Evolutionary conservation across 192 early-diverging fungal genomes (phyloP), one percentile per base, ranked within the genome.

Genomic region (Oehlia diaphana): DNA sequence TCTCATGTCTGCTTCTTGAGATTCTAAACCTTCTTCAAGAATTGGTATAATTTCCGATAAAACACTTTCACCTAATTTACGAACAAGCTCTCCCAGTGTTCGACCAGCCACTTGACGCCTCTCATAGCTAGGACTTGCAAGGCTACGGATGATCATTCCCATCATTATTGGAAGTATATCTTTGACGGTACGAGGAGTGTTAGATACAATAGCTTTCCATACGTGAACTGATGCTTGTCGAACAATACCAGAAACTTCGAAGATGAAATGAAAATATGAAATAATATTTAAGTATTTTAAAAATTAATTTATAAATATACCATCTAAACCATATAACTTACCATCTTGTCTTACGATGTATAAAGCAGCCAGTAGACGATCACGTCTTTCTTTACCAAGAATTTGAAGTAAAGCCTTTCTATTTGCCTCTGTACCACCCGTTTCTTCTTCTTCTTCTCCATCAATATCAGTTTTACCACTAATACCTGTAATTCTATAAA

Each of bases 141-240:
- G 87, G 58, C 89, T 92, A 16, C 85, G 89, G 61, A 99, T 92
- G 33, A 99, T 90, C 82, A 97, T 93, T 26, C 91, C 87, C 96
- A 99, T 98, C 86, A 99, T 92, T 7, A 91, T 83, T 21, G 94
- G 89, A 82, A 99, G 81, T 74, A 97, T 97, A 82, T 98, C 96
- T 89, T 96, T 96, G 79, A 99, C 88, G 8, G 97, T 97, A 65
- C 97, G 92, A 74, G 98, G 98, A 74, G 97, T 99, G 85, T 99
- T 98, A 83, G 86, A 88, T 21, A 99, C 97, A 78, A 99, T 89
- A 70, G 90, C 87, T 89, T 99, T 99, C 98, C 98, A 99, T 37
- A 99, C 97, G 64, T 90, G 87, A 63, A 97, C 85, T 64, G 96
- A 87, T 70, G 93, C 87, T 83, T 98, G 96, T 42, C 98, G 91